Evolutionary conservation across 768 basidiomycete genomes (phyloP).

Genomic region (Pleurotus pulmonarius): DNA sequence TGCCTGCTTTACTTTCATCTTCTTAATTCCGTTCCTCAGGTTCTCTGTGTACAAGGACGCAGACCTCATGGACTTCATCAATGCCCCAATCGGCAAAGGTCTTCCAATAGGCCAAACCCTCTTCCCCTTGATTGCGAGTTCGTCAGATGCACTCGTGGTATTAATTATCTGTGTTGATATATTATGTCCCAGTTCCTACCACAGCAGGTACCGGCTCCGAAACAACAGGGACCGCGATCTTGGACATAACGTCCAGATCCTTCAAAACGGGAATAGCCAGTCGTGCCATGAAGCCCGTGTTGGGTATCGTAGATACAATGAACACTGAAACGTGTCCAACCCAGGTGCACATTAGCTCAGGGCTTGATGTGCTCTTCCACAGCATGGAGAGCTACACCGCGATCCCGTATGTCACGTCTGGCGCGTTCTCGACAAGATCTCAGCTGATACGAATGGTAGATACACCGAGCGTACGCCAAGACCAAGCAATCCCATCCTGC

Average conservation of each 20-base stretch:
- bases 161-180: too few relatives aligned
- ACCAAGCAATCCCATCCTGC: constrained; percentile 83
- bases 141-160: background rate
- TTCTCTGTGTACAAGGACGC: constrained; percentile 91
- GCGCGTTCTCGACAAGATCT: background rate
- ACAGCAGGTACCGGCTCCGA: constrained; percentile 89
- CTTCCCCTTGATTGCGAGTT: constrained; percentile 73
- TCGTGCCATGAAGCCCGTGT: constrained; percentile 83
- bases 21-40: constrained; percentile 27
- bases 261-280: constrained; percentile 98
- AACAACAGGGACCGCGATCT: constrained; percentile 92
- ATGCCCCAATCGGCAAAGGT: constrained; percentile 93
- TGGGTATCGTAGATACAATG: constrained; percentile 84
- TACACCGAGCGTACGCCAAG: constrained; percentile 89
- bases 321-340: constrained; percentile 91
- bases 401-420: constrained; percentile 62
- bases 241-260: constrained; percentile 83
- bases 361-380: constrained; percentile 94
- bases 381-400: constrained; percentile 93
- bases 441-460: constrained; percentile 27
- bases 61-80: constrained; percentile 94
- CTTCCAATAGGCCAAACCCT: constrained; percentile 73
- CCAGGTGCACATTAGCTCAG: constrained; percentile 92
- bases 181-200: constrained; percentile 39
- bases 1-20: background rate